These are phyloP conservation scores for Coix lacrymajobi DNA, from an alignment of 176 grass and related monocot genomes.

Conservation along the genomic window DNA sequence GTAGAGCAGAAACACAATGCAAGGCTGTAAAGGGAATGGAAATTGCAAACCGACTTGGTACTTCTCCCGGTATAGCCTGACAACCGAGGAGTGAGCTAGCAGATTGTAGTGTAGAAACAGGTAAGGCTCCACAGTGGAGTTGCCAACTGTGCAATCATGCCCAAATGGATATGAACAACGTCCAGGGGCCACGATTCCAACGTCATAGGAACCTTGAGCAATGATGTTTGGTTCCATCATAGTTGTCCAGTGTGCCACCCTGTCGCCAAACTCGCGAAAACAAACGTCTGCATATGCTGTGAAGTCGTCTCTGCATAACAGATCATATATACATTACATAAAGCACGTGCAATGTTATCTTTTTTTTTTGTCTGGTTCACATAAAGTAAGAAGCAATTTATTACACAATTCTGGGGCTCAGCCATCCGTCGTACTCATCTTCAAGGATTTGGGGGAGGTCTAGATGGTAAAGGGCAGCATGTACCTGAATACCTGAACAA, in stretches of 20 bases:
- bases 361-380: neutral
- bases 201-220: conserved; percentile 21
- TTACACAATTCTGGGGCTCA: conserved; percentile 51
- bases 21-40: neutral
- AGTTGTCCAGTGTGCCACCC: conserved; percentile 51
- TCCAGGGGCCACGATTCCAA: conserved; percentile 5
- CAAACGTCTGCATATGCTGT: conserved; percentile 56
- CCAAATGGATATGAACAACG: conserved; percentile 52
- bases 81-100: conserved; percentile 48
- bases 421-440: conserved; percentile 60
- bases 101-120: conserved; percentile 43
- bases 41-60: conserved; percentile 32
- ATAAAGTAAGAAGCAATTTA: neutral
- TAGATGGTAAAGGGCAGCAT: conserved; percentile 39
- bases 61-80: conserved; percentile 45
- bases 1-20: neutral
- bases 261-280: conserved; percentile 54
- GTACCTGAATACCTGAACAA: conserved; percentile 42
- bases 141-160: conserved; percentile 30
- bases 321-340: neutral
- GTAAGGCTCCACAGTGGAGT: conserved; percentile 55
- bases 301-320: conserved; percentile 44
- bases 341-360: neutral
- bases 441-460: conserved; percentile 54
- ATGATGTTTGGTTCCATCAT: conserved; percentile 51